Evolutionary conservation across 1,284 basidiomycete species (phyloP).

Genomic region (Microbotryum lychnidis-dioicae): DNA sequence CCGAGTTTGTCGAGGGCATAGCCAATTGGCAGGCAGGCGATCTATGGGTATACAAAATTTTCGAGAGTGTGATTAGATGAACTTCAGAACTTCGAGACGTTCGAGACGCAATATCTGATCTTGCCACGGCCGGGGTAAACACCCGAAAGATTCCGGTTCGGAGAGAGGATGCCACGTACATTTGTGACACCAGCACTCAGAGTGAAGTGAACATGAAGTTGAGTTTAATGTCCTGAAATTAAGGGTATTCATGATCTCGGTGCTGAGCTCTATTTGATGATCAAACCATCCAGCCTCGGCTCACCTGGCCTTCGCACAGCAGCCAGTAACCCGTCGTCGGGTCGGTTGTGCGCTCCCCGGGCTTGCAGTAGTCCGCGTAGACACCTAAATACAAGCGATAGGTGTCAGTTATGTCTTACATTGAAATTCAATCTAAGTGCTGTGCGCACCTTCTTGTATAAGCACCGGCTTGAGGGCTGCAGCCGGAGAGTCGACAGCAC

Average conservation of each 20-base stretch:
- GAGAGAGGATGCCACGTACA: slow-evolving; percentile 21
- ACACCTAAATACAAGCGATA: slow-evolving; percentile 10
- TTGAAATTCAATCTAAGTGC: too few species aligned
- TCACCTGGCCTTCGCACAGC: slow-evolving; percentile 5
- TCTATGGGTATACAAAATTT: slow-evolving; percentile 16
- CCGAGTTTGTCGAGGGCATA: slow-evolving; percentile 36
- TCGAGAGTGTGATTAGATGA: too few species aligned
- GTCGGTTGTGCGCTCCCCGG: slow-evolving; percentile 14
- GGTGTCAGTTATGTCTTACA: too few species aligned
- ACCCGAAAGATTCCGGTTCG: too few species aligned
- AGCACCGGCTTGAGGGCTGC: slow-evolving; percentile 33
- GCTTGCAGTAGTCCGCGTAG: slow-evolving; percentile 20
- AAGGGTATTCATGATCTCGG: background rate
- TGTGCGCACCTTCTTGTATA: slow-evolving; percentile 26
- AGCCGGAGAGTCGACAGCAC: background rate
- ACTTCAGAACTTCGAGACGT: background rate
- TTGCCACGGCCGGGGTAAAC: too few species aligned
- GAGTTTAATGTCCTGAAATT: slow-evolving; percentile 27
- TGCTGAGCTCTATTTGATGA: background rate
- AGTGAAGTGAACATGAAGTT: slow-evolving; percentile 41
- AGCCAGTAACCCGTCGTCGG: slow-evolving; percentile 3
- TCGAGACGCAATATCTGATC: too few species aligned
- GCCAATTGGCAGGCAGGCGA: slow-evolving; percentile 39
- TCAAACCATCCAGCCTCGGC: background rate
- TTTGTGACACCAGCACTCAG: slow-evolving; percentile 40